These are phyloP conservation scores for Erucastrum elatum DNA, from an alignment of 345 rosid species.

Conservation along the genomic window DNA sequence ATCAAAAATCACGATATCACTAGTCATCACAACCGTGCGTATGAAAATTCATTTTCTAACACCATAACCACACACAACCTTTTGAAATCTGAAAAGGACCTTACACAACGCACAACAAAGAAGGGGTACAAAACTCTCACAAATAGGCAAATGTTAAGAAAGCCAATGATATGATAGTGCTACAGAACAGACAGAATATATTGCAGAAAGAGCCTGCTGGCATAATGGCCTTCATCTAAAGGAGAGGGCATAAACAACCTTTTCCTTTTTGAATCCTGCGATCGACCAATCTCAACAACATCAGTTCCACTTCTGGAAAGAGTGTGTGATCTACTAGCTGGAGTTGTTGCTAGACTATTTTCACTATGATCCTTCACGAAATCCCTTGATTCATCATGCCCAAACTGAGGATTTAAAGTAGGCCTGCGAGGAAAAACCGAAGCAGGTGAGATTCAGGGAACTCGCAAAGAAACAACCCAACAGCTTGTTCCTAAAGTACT, in stretches of 20 bases:
- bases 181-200: conserved; percentile 35
- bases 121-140: background rate
- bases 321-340: conserved; percentile 52
- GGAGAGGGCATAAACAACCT: conserved; percentile 49
- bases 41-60: conserved; percentile 22
- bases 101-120: conserved; percentile 26
- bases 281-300: conserved; percentile 53
- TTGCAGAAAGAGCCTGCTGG: conserved; percentile 32
- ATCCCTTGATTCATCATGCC: conserved; percentile 47
- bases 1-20: conserved; percentile 11
- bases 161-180: conserved; percentile 2
- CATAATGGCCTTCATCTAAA: conserved; percentile 39
- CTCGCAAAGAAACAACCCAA: conserved; percentile 23
- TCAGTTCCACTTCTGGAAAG: conserved; percentile 60
- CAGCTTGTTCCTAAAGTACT: conserved; percentile 37
- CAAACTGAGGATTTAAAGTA: conserved; percentile 44
- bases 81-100: conserved; percentile 13
- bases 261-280: conserved; percentile 57
- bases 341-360: conserved; percentile 41
- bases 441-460: conserved; percentile 15
- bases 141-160: background rate
- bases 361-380: conserved; percentile 43
- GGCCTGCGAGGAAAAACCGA: conserved; percentile 46
- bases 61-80: conserved; percentile 6
- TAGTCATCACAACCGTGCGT: conserved; percentile 1